Evolutionary conservation across 2,329 filamentous ascomycete species (phyloP), one percentile per base, ranked within the genome.

Genomic region (Colletotrichum somersetense): DNA sequence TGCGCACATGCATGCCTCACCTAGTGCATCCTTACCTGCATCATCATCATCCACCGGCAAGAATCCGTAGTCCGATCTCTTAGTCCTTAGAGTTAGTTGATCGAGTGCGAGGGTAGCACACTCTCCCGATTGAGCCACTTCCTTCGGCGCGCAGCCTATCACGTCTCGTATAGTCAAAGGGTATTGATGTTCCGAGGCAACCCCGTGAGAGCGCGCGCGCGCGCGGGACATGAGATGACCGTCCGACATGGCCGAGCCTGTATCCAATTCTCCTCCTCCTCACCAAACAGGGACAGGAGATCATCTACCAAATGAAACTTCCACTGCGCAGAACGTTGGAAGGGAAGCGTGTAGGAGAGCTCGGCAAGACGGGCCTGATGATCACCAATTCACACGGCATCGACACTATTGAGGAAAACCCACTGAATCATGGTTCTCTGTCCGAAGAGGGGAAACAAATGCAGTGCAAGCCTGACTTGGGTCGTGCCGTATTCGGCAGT

Each of bases 111-210:
- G 48, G 16, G 35, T 44, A 71, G 50, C 58, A 38, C 33, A 50
- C 57, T 38, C 30, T 58, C 23, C 65, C 44, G 30, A 68, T 68
- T 48, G 33, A 68, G 68, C 68, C 65, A 58, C 69, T 64, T 68
- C 65, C 59, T 30, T 38, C 40, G 30, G 52, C 40, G 48, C 57
- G 65, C 65, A 26, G 50, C 66, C 59, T 50, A 59, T 70, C 66
- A 64, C 61, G 66, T 48, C 58, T 48, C 66, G 56, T 46, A 56
- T 26, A 38, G 55, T 38, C 66, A 8, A 44, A 35, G 46, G 42
- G 70, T n/a, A 52, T 65, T 70, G 66, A 69, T 66, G 33, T 65
- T 72, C 70, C 69, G 70, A 72, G 59, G 70, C 70, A 70, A 46
- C 33, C 65, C 48, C 70, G 66, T 69, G 59, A 65, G 66, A 61